Evolutionary conservation across 2,329 filamentous ascomycete genomes (phyloP), one percentile per base, ranked within the genome.

Genomic region (Calonectria pauciramosa): DNA sequence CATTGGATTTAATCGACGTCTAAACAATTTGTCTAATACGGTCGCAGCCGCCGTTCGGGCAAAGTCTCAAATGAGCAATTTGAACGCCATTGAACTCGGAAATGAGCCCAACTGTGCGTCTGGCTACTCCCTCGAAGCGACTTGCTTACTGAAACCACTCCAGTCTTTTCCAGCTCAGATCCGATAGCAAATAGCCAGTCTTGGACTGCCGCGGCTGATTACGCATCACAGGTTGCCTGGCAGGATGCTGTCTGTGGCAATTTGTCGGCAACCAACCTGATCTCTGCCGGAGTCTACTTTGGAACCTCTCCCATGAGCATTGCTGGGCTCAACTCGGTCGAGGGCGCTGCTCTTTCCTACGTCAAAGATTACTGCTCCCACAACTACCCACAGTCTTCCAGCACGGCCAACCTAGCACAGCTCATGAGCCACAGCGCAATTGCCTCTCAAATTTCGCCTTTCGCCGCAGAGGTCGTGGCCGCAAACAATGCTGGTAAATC

Each of bases 101-200:
- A 91, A 91, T 76, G 90, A 91, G 70, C 90, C 90, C 4, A 88
- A 91, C 75, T 90, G 89, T 90, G 73, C 20, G 38, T 30, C 4
- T 9, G 11, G 4, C 11, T 20, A n/a, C 23, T 28, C 0, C 51
- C 52, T 4, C 3, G 6, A 36, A 7, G n/a, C 10, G 13, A 10
- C 16, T 6, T 14, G 30, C 26, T 68, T 10, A 72, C n/a, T 2
- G 2, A 30, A 0, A 4, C 8, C n/a, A 5, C 49, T 77, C 73
- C 16, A 72, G 65, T 72, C 47, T 72, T 72, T 32, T 69, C 56
- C 5, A 74, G 65, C 28, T 76, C 67, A 7, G 79, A 80, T 38
- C 77, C 79, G 14, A 79, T 80, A n/a, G 79, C 79, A 13, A 66
- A 81, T 8, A 79, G 82, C 0, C 54, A 67, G 1, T 65, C 74